These are phyloP conservation scores for Microthyrium microscopicum DNA, from an alignment of 2,329 filamentous ascomycete species.

Conservation along the genomic window DNA sequence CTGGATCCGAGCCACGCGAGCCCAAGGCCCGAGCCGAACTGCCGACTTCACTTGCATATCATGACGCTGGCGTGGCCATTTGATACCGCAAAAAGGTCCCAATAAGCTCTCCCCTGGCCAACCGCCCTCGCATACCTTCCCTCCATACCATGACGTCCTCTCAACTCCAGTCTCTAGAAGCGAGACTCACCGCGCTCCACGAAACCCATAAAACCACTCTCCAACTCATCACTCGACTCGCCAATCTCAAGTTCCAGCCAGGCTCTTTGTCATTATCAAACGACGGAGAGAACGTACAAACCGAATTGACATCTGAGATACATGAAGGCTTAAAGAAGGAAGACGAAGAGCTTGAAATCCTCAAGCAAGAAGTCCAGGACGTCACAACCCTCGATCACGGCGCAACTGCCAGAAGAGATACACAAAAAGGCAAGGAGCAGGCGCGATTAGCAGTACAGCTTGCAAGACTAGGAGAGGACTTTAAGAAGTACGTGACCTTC, in stretches of 20 bases:
- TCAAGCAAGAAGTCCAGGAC: conserved; percentile 64
- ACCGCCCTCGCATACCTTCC: not conserved
- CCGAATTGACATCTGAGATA: conserved; percentile 69
- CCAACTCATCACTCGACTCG: conserved; percentile 38
- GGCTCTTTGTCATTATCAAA: conserved; percentile 42
- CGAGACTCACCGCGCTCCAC: conserved; percentile 34
- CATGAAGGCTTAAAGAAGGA: conserved; percentile 59
- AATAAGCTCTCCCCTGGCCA: no score
- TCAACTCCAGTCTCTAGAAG: conserved; percentile 20
- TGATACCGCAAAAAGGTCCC: no score
- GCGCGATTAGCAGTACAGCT: conserved; percentile 50
- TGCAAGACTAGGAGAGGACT: conserved; percentile 49
- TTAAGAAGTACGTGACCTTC: conserved; percentile 44
- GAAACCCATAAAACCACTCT: conserved; percentile 36
- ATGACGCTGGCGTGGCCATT: no score
- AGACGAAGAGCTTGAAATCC: conserved; percentile 67
- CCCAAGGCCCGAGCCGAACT: no score
- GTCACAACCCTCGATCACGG: conserved; percentile 30
- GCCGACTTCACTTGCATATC: no score
- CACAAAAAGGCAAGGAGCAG: conserved; percentile 43
- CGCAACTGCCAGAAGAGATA: conserved; percentile 23
- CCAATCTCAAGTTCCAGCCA: conserved; percentile 42
- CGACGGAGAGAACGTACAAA: conserved; percentile 47
- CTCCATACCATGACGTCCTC: not conserved
- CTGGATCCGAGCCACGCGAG: no score